These are phyloP conservation scores for Ephemerocybe angulata DNA, from an alignment of 768 basidiomycete genomes.

Conservation along the genomic window DNA sequence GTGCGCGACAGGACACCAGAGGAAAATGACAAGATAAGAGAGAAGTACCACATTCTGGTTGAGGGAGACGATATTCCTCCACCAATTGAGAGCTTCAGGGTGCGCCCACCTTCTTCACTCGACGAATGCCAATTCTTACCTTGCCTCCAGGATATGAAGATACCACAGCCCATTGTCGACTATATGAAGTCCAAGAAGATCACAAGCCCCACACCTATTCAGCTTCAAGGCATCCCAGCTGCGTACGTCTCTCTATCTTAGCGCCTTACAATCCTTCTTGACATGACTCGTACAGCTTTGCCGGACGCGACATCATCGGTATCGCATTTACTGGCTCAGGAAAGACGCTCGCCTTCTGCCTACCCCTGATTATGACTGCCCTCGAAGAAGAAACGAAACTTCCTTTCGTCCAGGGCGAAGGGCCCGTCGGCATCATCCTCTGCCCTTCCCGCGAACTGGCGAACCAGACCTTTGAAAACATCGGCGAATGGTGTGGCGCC, in stretches of 20 bases:
- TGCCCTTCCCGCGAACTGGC: constrained; percentile 98
- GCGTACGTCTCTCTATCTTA: constrained; percentile 55
- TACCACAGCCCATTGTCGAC: constrained; percentile 81
- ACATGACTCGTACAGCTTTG: constrained; percentile 54
- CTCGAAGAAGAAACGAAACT: constrained; percentile 90
- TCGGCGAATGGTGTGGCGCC: constrained; percentile 79
- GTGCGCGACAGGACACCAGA: constrained; percentile 68
- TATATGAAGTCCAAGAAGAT: constrained; percentile 86
- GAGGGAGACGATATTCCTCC: constrained; percentile 93
- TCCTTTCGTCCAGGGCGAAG: constrained; percentile 89
- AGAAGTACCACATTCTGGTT: constrained; percentile 92
- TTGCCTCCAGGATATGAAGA: constrained; percentile 85
- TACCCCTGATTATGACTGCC: constrained; percentile 96
- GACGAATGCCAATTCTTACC: constrained; percentile 5
- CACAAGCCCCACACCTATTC: constrained; percentile 86
- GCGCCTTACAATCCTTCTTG: constrained; percentile 9
- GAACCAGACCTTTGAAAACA: constrained; percentile 94
- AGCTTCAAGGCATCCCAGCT: constrained; percentile 93
- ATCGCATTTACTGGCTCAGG: constrained; percentile 99
- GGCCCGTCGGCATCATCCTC: constrained; percentile 92
- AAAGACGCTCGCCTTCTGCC: constrained; percentile 96
- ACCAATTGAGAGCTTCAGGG: constrained; percentile 85
- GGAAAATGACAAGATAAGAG: constrained; percentile 71
- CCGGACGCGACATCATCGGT: constrained; percentile 96
- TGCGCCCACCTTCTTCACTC: constrained; percentile 25